Conservation (phyloP, 2,329 filamentous ascomycete genomes). For the Epichloe sylvatica region DNA sequence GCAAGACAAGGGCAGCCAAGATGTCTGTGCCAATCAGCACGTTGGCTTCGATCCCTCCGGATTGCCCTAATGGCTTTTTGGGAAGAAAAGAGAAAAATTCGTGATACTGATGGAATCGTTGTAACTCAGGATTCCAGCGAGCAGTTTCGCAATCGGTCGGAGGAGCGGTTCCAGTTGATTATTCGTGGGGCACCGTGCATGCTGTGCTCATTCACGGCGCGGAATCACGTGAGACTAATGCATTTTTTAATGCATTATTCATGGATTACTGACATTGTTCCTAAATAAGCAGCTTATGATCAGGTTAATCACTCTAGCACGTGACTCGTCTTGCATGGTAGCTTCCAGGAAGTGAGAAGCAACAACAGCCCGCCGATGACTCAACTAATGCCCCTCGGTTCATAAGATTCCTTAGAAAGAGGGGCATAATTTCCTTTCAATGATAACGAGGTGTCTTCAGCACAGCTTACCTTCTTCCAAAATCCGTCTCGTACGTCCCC, state of each 20-base stretch:
- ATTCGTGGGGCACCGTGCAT: constrained; percentile 2
- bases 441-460: constrained; percentile 1
- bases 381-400: background rate
- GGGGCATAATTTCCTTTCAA: background rate
- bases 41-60: background rate
- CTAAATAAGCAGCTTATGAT: too few species aligned
- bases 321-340: too few species aligned
- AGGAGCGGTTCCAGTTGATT: background rate
- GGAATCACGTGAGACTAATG: constrained; percentile 10
- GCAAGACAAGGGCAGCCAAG: background rate
- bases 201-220: constrained; percentile 6
- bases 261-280: background rate
- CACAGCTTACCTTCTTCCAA: background rate
- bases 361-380: background rate
- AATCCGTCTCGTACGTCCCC: background rate
- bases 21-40: too few species aligned
- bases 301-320: too few species aligned
- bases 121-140: background rate
- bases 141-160: background rate
- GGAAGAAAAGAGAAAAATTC: accelerated
- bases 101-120: too few species aligned
- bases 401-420: background rate
- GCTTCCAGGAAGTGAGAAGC: background rate
- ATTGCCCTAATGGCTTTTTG: too few species aligned
- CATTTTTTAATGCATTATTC: constrained; percentile 7